Base-by-base conservation (phyloP, 2,329 filamentous ascomycete genomes). In the Malbranchea cinnamomea region DNA sequence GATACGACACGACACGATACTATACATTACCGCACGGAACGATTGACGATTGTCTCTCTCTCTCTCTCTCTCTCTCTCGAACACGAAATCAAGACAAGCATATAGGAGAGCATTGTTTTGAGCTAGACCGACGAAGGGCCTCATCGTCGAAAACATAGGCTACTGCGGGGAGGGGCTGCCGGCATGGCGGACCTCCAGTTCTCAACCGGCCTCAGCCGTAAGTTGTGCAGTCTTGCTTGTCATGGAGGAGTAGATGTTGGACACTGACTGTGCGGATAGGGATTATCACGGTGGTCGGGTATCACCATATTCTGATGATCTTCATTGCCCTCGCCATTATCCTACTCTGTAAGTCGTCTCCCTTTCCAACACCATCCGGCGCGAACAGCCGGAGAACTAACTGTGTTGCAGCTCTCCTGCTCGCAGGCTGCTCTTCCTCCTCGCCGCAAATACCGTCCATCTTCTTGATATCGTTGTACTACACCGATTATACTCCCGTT, bases 401-500 rank as follows among this genome's bases (percentile, higher is more conserved):
- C 39, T 23, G 9, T 31, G 19, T 20, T 32, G 36, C 47, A 94
- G 85, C 89, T 45, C 71, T 98, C 40, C 63, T 98, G 47, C 66
- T 98, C 43, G 87, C 89, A 48, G 89, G 89, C 47, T 98, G 89
- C 59, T 95, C 89, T 4, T 95, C 87, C 6, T 93, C 87, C 23
- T 94, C 87, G 30, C 89, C 87, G 2, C 65, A 92, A 32, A 94
- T 98, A 45, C 89, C 89, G 15, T 75, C 77, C 50, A 95, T 98
- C 57, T 98, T 94, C 68, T 74, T 98, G 43, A 81, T 98, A 41
- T 93, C 85, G n/a, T 72, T 98, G 47, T 95, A 92, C 71, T 98
- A 94, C 63, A 65, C 92, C 53, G 66, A 71, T 38, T 94, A 94
- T 60, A 73, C 75, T 12, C 81, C 89, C 3, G 64, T 70, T 16